phyloP scores from a whole-genome alignment of 2,329 filamentous ascomycete genomes.

The Nothopassalora personata region DNA sequence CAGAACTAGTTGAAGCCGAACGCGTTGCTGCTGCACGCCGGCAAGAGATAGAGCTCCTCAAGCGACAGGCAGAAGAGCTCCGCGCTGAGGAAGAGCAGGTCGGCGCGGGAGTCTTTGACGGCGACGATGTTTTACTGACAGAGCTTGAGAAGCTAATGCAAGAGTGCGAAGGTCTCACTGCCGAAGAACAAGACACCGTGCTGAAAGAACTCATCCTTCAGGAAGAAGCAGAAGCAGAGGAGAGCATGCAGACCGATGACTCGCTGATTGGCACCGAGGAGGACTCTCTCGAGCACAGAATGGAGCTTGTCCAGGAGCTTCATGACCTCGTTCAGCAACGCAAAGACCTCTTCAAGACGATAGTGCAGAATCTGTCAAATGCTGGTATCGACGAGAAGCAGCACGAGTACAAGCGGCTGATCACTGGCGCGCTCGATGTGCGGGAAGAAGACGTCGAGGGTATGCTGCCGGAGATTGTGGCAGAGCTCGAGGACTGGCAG shows the following conservation, averaged over 20 bases:
- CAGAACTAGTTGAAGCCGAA: slow-evolving; percentile 43
- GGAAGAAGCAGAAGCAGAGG: slow-evolving; percentile 31
- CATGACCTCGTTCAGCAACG: slow-evolving; percentile 53
- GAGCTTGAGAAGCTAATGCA: slow-evolving; percentile 34
- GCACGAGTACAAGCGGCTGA: slow-evolving; percentile 65
- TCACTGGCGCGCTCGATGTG: slow-evolving; percentile 63
- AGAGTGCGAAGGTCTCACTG: slow-evolving; percentile 41
- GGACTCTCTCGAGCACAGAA: slow-evolving; percentile 49
- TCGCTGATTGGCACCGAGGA: slow-evolving; percentile 27
- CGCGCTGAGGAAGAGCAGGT: slow-evolving; percentile 50
- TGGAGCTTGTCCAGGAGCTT: slow-evolving; percentile 56
- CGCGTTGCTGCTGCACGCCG: slow-evolving; percentile 55
- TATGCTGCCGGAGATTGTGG: slow-evolving; percentile 49
- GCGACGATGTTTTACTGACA: slow-evolving; percentile 34
- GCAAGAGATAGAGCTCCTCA: slow-evolving; percentile 58
- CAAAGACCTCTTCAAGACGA: slow-evolving; percentile 58
- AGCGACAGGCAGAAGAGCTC: slow-evolving; percentile 50
- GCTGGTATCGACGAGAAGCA: slow-evolving; percentile 66
- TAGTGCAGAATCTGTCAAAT: slow-evolving; percentile 62
- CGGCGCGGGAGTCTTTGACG: slow-evolving; percentile 29
- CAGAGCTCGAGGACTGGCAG: slow-evolving; percentile 43
- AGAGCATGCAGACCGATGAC: slow-evolving; percentile 13
- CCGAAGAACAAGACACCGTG: slow-evolving; percentile 40
- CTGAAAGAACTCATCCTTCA: slow-evolving; percentile 32
- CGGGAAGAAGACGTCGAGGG: slow-evolving; percentile 65